phyloP scores from a whole-genome alignment of 441 rosid species.

The Biscutella auriculata region DNA sequence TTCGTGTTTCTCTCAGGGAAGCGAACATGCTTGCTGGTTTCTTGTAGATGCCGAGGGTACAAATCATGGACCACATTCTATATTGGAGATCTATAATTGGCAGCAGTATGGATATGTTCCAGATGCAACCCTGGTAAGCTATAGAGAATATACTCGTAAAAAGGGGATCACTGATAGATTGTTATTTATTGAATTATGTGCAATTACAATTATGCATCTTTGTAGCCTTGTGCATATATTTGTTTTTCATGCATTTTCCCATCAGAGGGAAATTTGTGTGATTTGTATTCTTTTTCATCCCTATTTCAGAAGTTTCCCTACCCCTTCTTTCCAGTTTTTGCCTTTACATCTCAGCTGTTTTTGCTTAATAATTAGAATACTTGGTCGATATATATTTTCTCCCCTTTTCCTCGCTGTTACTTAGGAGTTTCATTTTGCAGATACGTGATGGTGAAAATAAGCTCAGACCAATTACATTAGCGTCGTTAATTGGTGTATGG shows the following conservation, averaged over 20 bases:
- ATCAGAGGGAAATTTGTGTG: neutral
- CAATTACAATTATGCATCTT: neutral
- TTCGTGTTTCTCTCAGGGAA: conserved; percentile 35
- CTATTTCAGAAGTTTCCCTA: neutral
- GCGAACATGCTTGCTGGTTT: conserved; percentile 67
- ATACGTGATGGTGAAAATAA: conserved; percentile 53
- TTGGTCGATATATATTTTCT: neutral
- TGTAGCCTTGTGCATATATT: neutral
- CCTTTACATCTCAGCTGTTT: neutral
- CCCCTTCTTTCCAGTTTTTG: neutral
- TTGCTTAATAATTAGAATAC: neutral
- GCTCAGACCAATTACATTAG: conserved; percentile 40
- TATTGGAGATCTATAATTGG: conserved; percentile 63
- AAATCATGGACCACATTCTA: conserved; percentile 74
- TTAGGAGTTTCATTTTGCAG: conserved; percentile 34
- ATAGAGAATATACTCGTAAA: neutral
- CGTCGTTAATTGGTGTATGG: conserved; percentile 46
- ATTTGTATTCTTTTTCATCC: neutral
- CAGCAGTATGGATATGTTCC: conserved; percentile 46
- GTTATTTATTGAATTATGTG: neutral
- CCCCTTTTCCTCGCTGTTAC: neutral
- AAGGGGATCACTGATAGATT: neutral
- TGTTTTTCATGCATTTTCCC: neutral
- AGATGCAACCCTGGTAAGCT: conserved; percentile 55
- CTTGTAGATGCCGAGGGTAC: conserved; percentile 58